A percentile compares a stretch with the other conserved stretches of the same genome.
Conservation (phyloP, 177 flowering plant species). For the Tripterygium wilfordii region DNA sequence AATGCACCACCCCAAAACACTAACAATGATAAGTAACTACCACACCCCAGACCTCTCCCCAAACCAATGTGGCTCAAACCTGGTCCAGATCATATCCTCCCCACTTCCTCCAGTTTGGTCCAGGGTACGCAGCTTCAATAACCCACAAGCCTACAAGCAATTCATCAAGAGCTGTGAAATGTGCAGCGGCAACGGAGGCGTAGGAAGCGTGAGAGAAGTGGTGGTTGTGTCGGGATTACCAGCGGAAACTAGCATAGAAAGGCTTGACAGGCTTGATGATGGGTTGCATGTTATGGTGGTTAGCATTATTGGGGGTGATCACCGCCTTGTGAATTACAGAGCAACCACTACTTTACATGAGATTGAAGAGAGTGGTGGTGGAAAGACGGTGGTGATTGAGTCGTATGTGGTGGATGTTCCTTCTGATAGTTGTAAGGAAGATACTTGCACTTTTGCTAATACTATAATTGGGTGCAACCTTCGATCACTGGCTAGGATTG, state of each 20-base stretch:
- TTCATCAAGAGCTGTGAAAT: constrained; percentile 35
- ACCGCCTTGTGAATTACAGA: constrained; percentile 28
- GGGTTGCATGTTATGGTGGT: constrained; percentile 19
- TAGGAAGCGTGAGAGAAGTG: constrained; percentile 28
- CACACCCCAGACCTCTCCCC: constrained; percentile 12
- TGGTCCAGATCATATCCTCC: constrained; percentile 23
- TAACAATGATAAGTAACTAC: constrained; percentile 16
- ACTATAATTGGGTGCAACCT: constrained; percentile 28
- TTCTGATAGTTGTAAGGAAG: constrained; percentile 25
- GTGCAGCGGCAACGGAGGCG: constrained; percentile 16
- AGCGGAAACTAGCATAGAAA: constrained; percentile 23
- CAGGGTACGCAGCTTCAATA: constrained; percentile 32
- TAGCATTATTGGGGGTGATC: constrained; percentile 35
- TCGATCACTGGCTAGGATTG: constrained; percentile 17
- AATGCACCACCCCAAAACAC: constrained; percentile 2
- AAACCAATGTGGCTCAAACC: constrained; percentile 27
- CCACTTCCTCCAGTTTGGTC: constrained; percentile 38
- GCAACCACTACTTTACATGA: constrained; percentile 15
- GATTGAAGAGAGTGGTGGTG: not conserved
- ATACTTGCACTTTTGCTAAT: constrained; percentile 29
- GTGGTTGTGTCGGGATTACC: constrained; percentile 24
- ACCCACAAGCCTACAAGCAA: constrained; percentile 44
- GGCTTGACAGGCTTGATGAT: constrained; percentile 32
- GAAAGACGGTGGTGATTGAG: constrained; percentile 24
- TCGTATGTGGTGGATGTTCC: constrained; percentile 36